Evolutionary conservation across 768 basidiomycete species (phyloP).

Genomic region (Glaciozyma martinii): DNA sequence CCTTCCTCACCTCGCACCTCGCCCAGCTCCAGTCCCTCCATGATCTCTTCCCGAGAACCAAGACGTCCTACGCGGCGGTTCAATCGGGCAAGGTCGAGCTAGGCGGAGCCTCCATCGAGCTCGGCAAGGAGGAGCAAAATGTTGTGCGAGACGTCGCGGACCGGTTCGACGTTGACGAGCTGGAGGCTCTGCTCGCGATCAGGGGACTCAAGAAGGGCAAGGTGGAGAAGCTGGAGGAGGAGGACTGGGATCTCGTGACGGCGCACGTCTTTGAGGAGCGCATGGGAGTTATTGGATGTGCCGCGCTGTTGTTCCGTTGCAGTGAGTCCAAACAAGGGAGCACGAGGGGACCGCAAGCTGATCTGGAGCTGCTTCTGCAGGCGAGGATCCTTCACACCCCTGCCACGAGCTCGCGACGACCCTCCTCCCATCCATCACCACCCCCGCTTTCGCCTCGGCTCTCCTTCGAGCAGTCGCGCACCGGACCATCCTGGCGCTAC

Average conservation of each 20-base stretch:
- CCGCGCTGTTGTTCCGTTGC: conserved; percentile 62
- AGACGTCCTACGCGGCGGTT: not conserved
- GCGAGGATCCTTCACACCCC: conserved; percentile 51
- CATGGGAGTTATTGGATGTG: conserved; percentile 57
- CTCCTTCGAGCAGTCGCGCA: conserved; percentile 55
- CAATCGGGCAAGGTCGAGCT: not conserved
- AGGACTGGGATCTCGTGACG: conserved; percentile 61
- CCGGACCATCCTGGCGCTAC: conserved; percentile 40
- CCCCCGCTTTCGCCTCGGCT: conserved; percentile 52
- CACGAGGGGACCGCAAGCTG: not conserved
- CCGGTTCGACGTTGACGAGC: conserved; percentile 66
- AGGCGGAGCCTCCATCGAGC: conserved; percentile 42
- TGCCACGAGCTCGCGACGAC: conserved; percentile 51
- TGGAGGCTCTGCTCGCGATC: conserved; percentile 64
- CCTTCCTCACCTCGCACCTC: conserved; percentile 16
- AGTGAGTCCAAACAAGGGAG: conserved; percentile 7
- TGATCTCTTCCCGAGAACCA: conserved; percentile 9
- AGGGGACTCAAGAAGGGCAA: conserved; percentile 45
- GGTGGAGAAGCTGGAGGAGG: conserved; percentile 47
- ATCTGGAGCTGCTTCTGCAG: conserved; percentile 38
- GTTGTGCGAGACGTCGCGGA: conserved; percentile 62
- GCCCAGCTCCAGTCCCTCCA: conserved; percentile 13
- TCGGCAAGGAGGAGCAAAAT: conserved; percentile 59
- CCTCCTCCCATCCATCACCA: conserved; percentile 52
- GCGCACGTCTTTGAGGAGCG: conserved; percentile 72